These are phyloP conservation scores for Phytophthora pisi DNA, from an alignment of 352 stramenopile species.

Conservation along the genomic window DNA sequence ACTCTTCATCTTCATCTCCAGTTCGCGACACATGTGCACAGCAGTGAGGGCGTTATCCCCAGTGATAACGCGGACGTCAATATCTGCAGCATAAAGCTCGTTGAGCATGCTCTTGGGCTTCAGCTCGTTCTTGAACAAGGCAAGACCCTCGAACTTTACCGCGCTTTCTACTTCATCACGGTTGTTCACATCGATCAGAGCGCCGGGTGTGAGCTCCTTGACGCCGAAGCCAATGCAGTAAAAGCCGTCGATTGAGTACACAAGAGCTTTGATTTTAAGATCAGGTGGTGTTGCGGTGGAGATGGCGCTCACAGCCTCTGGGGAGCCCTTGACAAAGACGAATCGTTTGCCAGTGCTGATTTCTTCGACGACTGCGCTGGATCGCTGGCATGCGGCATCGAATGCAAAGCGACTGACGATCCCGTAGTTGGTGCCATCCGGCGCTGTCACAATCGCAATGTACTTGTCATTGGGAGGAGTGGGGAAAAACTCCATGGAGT, in stretches of 20 bases:
- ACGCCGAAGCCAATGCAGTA: constrained; percentile 66
- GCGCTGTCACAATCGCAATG: constrained; percentile 27
- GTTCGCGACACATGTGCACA: constrained; percentile 45
- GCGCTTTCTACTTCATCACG: constrained; percentile 57
- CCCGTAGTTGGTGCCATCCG: constrained; percentile 26
- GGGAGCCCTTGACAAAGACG: constrained; percentile 62
- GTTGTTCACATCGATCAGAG: constrained; percentile 25
- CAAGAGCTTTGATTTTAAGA: constrained; percentile 51
- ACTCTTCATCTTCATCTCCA: constrained; percentile 48
- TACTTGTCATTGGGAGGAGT: constrained; percentile 30
- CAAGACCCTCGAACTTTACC: constrained; percentile 69
- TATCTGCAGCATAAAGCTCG: constrained; percentile 64
- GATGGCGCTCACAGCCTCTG: constrained; percentile 44
- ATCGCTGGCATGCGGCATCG: constrained; percentile 51
- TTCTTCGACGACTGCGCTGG: constrained; percentile 53
- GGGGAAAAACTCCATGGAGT: constrained; percentile 2
- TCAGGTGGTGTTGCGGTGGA: constrained; percentile 44
- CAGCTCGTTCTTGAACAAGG: constrained; percentile 87
- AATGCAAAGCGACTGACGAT: constrained; percentile 61
- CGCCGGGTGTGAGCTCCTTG: constrained; percentile 28
- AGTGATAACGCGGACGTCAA: constrained; percentile 82
- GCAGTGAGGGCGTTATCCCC: constrained; percentile 71
- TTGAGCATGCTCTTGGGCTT: constrained; percentile 67
- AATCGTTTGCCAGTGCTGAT: constrained; percentile 38
- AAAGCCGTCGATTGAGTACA: constrained; percentile 60